These are phyloP conservation scores for Ilyonectria sp. DNA, from an alignment of 2,329 filamentous ascomycete species.

Conservation along the genomic window DNA sequence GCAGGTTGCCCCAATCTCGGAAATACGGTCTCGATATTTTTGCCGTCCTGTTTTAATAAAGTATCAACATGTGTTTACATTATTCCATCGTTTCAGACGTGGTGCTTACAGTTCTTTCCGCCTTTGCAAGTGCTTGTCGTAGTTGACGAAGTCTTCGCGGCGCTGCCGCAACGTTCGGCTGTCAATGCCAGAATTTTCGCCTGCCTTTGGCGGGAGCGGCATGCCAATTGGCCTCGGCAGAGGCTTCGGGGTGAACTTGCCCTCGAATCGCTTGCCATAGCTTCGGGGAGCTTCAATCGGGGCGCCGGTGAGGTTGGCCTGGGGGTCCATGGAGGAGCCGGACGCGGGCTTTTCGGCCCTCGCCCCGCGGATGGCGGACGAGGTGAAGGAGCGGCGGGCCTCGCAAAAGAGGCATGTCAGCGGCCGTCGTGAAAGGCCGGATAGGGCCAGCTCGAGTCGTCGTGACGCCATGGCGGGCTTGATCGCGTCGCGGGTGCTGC, in stretches of 20 bases:
- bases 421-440: conserved; percentile 50
- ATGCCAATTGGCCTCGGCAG: conserved; percentile 87
- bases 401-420: conserved; percentile 66
- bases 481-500: conserved; percentile 31
- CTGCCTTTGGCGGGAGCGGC: conserved; percentile 77
- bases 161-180: conserved; percentile 76
- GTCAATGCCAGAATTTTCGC: conserved; percentile 88
- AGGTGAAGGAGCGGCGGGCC: conserved; percentile 64
- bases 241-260: conserved; percentile 70
- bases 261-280: conserved; percentile 69
- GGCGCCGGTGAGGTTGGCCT: conserved; percentile 58
- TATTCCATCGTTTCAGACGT: too few relatives aligned
- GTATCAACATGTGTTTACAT: conserved; percentile 20
- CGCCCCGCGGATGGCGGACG: conserved; percentile 56
- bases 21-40: conserved; percentile 92
- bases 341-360: conserved; percentile 54
- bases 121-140: conserved; percentile 85
- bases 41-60: conserved; percentile 67
- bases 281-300: conserved; percentile 72
- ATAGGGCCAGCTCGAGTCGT: conserved; percentile 50
- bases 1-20: conserved; percentile 92
- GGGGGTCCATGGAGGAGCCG: conserved; percentile 55
- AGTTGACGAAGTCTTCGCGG: conserved; percentile 85
- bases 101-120: conserved; percentile 79
- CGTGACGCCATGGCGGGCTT: conserved; percentile 50